Percentiles rank a stretch among this genome's conserved stretches.
Conservation (phyloP, 345 rosid genomes). For the Acer campestre region DNA sequence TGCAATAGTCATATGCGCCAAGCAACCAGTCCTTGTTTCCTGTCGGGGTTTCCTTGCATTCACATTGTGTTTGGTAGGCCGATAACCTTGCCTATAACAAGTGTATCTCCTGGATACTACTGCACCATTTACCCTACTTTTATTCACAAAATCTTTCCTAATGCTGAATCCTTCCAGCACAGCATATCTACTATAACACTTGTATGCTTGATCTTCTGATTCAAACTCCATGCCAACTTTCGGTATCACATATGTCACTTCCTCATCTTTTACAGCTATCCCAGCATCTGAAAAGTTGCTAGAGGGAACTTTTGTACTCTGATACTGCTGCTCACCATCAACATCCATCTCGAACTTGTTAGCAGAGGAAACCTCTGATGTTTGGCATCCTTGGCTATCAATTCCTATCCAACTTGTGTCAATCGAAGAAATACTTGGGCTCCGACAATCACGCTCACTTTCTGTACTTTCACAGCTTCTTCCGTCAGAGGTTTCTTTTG, state of each 20-base stretch:
- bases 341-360: conserved; percentile 21
- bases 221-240: conserved; percentile 38
- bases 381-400: conserved; percentile 12
- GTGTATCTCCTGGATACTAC: conserved; percentile 41
- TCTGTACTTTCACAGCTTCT: background rate
- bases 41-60: conserved; percentile 32
- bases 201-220: conserved; percentile 38
- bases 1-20: conserved; percentile 45
- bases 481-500: background rate
- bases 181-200: conserved; percentile 38
- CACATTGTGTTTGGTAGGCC: conserved; percentile 23
- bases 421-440: conserved; percentile 15
- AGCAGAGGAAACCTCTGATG: conserved; percentile 16
- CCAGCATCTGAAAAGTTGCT: background rate
- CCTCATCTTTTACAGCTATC: conserved; percentile 20
- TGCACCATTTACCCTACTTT: conserved; percentile 32
- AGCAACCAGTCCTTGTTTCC: conserved; percentile 46
- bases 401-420: conserved; percentile 19
- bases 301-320: conserved; percentile 8
- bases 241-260: conserved; percentile 24
- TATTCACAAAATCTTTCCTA: conserved; percentile 41
- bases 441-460: conserved; percentile 4
- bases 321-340: conserved; percentile 19
- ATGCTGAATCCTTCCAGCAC: conserved; percentile 40
- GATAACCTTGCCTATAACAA: conserved; percentile 40